These are phyloP conservation scores for Tarenaya hassleriana DNA, from an alignment of 345 rosid species.

Conservation along the genomic window DNA sequence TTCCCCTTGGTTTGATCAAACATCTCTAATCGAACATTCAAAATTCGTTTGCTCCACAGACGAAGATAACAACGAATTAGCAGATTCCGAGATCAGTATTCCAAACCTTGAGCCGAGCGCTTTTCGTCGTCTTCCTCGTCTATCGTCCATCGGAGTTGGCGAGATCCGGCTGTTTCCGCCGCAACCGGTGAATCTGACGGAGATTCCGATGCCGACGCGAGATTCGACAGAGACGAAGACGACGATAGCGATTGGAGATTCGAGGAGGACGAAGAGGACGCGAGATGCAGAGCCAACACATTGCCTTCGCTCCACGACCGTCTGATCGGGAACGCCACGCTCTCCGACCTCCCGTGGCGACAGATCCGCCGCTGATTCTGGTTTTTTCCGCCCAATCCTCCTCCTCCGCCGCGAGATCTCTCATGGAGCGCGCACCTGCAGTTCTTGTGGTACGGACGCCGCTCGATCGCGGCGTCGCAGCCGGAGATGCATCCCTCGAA, in stretches of 20 bases:
- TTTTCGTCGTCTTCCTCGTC: too few species aligned
- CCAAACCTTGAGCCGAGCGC: too few species aligned
- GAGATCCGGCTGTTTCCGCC: too few species aligned
- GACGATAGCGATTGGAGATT: constrained; percentile 38
- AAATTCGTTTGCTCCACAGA: too few species aligned
- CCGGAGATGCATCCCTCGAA: constrained; percentile 55
- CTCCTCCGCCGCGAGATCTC: constrained; percentile 12
- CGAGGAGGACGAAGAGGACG: constrained; percentile 25
- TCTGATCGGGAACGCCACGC: constrained; percentile 46
- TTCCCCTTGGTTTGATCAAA: too few species aligned
- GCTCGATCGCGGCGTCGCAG: constrained; percentile 35
- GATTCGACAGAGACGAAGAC: constrained; percentile 31
- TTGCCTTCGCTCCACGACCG: constrained; percentile 66
- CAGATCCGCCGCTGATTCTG: constrained; percentile 18
- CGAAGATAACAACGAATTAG: too few species aligned
- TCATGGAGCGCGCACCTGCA: constrained; percentile 56
- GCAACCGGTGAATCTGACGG: constrained; percentile 7
- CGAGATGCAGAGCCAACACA: constrained; percentile 32
- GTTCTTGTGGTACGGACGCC: constrained; percentile 64
- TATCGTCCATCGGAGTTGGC: too few species aligned
- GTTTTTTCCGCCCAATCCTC: not conserved
- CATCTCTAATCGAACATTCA: too few species aligned
- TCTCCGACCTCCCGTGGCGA: constrained; percentile 18
- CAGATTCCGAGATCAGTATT: too few species aligned
- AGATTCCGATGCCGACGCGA: constrained; percentile 15